Evolutionary conservation across 495 filamentous ascomycete species (phyloP).

Genomic region (Bathelium albidoporum): DNA sequence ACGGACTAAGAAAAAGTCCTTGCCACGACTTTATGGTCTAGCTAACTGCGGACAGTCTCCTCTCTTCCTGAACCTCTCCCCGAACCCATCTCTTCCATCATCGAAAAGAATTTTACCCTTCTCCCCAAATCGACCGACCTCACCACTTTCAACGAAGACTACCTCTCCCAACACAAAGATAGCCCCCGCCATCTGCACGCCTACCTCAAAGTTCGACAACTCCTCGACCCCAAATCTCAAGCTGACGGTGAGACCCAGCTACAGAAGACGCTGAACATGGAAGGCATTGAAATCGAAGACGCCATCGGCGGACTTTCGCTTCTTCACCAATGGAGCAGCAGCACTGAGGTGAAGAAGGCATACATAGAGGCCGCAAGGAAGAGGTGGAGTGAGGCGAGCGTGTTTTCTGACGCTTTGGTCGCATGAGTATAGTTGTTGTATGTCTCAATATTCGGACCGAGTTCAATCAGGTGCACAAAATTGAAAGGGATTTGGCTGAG

Average conservation of each 20-base stretch:
- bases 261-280: slow-evolving; percentile 43
- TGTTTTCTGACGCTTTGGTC: no score
- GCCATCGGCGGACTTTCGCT: slow-evolving; percentile 49
- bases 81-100: slow-evolving; percentile 50
- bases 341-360: slow-evolving; percentile 37
- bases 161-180: slow-evolving; percentile 48
- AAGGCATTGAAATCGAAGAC: slow-evolving; percentile 47
- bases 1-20: no score
- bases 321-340: slow-evolving; percentile 50
- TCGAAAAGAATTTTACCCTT: slow-evolving; percentile 55
- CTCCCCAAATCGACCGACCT: slow-evolving; percentile 47
- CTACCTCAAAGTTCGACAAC: slow-evolving; percentile 47
- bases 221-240: slow-evolving; percentile 45
- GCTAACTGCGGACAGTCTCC: slow-evolving; percentile 33
- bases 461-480: no score
- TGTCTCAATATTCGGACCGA: no score
- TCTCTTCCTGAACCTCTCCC: slow-evolving; percentile 44
- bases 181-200: slow-evolving; percentile 55
- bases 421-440: no score
- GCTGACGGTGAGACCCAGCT: slow-evolving; percentile 51
- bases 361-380: slow-evolving; percentile 55
- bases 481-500: no score
- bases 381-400: slow-evolving; percentile 62
- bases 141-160: slow-evolving; percentile 57
- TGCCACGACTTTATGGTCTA: slow-evolving; percentile 3